phyloP scores from a whole-genome alignment of 352 stramenopile genomes.

The Labyrinthula sp. region DNA sequence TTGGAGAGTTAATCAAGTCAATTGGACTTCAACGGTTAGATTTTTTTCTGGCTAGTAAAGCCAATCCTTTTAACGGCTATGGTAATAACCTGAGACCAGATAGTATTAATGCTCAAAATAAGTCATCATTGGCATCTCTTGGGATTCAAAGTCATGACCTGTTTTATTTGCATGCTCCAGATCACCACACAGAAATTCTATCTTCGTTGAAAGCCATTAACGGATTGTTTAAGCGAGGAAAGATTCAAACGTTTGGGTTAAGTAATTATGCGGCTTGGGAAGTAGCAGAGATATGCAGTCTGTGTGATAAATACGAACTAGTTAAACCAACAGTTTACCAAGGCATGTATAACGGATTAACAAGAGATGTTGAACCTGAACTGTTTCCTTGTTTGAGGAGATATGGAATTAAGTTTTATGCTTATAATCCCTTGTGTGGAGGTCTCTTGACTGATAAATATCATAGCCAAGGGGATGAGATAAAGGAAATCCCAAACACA shows the following conservation, averaged over 20 bases:
- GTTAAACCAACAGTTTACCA: slow-evolving; percentile 48
- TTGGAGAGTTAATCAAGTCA: slow-evolving; percentile 27
- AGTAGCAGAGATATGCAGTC: slow-evolving; percentile 41
- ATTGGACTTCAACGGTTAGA: neutral
- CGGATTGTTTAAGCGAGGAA: slow-evolving; percentile 38
- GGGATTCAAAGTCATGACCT: slow-evolving; percentile 35
- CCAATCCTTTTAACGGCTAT: slow-evolving; percentile 38
- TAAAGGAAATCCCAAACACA: slow-evolving; percentile 32
- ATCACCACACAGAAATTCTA: slow-evolving; percentile 40
- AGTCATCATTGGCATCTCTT: slow-evolving; percentile 39
- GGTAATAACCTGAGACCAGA: slow-evolving; percentile 37
- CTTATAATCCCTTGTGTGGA: slow-evolving; percentile 51
- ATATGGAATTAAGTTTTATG: slow-evolving; percentile 45
- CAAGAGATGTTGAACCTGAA: slow-evolving; percentile 44
- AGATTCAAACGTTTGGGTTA: slow-evolving; percentile 43
- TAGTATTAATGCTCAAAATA: slow-evolving; percentile 41
- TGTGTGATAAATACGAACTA: slow-evolving; percentile 43
- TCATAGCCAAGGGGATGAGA: no score
- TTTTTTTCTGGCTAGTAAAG: slow-evolving; percentile 41
- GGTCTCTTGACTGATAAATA: slow-evolving; percentile 51
- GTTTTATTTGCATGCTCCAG: slow-evolving; percentile 53
- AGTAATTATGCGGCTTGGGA: slow-evolving; percentile 48
- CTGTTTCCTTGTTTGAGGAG: slow-evolving; percentile 41
- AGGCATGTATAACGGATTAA: slow-evolving; percentile 55
- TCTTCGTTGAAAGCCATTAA: slow-evolving; percentile 40